Conservation (phyloP, 352 stramenopile species). For the Phytophthora sp. region DNA sequence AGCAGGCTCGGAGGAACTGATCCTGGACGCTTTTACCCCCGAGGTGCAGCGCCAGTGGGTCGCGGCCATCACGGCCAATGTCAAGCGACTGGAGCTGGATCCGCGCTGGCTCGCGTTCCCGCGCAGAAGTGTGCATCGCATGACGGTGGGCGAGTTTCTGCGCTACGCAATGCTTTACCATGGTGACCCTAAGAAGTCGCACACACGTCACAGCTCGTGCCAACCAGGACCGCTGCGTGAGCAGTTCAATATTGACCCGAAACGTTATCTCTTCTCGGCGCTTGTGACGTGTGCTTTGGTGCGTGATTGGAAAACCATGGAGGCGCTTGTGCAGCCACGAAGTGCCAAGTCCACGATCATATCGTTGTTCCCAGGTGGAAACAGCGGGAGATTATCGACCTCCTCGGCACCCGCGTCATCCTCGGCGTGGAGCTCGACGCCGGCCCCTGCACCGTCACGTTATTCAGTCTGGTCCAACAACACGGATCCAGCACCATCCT, state of each 20-base stretch:
- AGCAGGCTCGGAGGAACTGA: constrained; percentile 50
- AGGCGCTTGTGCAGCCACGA: constrained; percentile 46
- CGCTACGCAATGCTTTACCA: constrained; percentile 76
- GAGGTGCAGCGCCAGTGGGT: constrained; percentile 66
- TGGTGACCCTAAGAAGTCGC: constrained; percentile 27
- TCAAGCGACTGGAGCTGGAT: constrained; percentile 67
- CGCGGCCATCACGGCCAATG: constrained; percentile 63
- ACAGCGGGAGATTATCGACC: constrained; percentile 13
- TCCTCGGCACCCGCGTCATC: constrained; percentile 24
- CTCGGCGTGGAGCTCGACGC: constrained; percentile 24
- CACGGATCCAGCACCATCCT: constrained; percentile 24
- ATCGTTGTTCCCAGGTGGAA: constrained; percentile 32
- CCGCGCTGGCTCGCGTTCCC: constrained; percentile 62
- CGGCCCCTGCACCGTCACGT: constrained; percentile 27
- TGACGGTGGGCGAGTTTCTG: constrained; percentile 63
- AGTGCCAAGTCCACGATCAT: constrained; percentile 47
- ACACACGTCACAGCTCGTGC: constrained; percentile 30
- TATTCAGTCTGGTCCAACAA: constrained; percentile 41
- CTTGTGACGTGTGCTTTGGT: constrained; percentile 51
- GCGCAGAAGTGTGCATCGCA: constrained; percentile 52
- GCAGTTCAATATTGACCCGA: constrained; percentile 54
- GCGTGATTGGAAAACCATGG: constrained; percentile 62
- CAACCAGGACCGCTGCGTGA: constrained; percentile 40
- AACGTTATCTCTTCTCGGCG: constrained; percentile 58
- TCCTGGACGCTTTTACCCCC: constrained; percentile 67